Base-by-base conservation (phyloP, 2,329 filamentous ascomycete genomes). In the Mollisiaceae sp. region DNA sequence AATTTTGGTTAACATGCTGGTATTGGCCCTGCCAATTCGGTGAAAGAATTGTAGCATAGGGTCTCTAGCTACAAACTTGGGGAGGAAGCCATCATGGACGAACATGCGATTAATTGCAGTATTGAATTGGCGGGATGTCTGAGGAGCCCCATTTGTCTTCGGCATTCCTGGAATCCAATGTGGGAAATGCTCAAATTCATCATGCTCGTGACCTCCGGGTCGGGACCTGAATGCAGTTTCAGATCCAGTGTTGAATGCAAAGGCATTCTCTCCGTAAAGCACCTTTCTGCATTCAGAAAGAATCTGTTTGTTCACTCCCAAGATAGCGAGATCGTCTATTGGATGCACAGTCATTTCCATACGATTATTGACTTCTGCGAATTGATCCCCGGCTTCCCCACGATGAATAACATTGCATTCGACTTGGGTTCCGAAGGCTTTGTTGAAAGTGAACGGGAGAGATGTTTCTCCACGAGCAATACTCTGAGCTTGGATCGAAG, bases 41-140 rank as follows among this genome's bases (percentile, higher is more conserved):
- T 22, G 18, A 35, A 57, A 57, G 35, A 57, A 57, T 24, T 20
- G 8, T 8, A 57, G 36, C 55, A 57, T 38, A 2, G 32, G 32
- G n/a, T 57, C 20, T 57, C 55, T 36, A 11, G 20, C 32, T n/a
- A 57, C 55, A 22, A 57, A 39, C n/a, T 57, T 41, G 5, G 55
- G 55, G 32, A n/a, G 36, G 35, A 57, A 57, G 36, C 9, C 32
- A 38, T 24, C 11, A 2, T 39, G 14, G 15, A 11, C 14, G n/a
- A 57, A 39, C 4, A 57, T 57, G 8, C 18, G 27, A 22, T 39
- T 18, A 11, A 57, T 39, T 12, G 32, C 18, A n/a, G 4, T 38
- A 15, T 36, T 14, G 32, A 57, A 22, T 22, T 41, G 6, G n/a
- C 4, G 20, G 1, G 8, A 9, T 20, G 36, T 39, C 20, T 39